Evolutionary conservation across 208 protist species (phyloP), one percentile per base, ranked within the genome.

Genomic region (Leishmania lainsoni): DNA sequence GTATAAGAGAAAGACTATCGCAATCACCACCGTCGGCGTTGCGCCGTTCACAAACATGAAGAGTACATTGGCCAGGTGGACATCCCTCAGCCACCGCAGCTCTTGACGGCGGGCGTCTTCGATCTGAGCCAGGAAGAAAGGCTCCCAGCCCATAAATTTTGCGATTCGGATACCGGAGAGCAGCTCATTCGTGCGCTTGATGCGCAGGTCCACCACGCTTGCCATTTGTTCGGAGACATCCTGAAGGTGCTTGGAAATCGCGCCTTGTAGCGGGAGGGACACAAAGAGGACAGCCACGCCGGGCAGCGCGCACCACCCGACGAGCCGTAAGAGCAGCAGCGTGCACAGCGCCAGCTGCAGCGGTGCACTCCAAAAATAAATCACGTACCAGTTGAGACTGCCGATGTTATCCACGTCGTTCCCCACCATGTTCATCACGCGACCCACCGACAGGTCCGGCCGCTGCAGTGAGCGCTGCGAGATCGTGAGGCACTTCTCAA

Each of bases 121-220:
- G 66, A 98, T 87, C 12, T 56, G 22, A 2, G 74, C 39, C 3
- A 90, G 14, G 54, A 98, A 95, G 52, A 51, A 58, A 35, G 87
- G 76, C 80, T 98, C 96, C 94, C 96, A 98, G 3, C 87, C 91
- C 86, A 95, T 98, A 3, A 98, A 89, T 83, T 99, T 99, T 56
- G 98, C 90, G 17, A 98, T 89, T 68, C 94, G 87, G 26, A 98
- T 98, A 12, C 92, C 91, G n/a, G 87, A 88, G 6, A 99, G 73
- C 17, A 98, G 77, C 82, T 99, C 96, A 78, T 93, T 97, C 17
- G 95, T 97, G 6, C 85, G 63, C 78, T 92, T 91, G 39, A 98
- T 85, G 75, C 97, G 92, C 22, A 86, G 70, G 83, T 99, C 98
- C n/a, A 87, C 97, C 63, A 82, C 63, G 10, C 48, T 77, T 5